Conservation (phyloP, 2,329 filamentous ascomycete genomes). For the Nannizziopsis arthrosporioides region DNA sequence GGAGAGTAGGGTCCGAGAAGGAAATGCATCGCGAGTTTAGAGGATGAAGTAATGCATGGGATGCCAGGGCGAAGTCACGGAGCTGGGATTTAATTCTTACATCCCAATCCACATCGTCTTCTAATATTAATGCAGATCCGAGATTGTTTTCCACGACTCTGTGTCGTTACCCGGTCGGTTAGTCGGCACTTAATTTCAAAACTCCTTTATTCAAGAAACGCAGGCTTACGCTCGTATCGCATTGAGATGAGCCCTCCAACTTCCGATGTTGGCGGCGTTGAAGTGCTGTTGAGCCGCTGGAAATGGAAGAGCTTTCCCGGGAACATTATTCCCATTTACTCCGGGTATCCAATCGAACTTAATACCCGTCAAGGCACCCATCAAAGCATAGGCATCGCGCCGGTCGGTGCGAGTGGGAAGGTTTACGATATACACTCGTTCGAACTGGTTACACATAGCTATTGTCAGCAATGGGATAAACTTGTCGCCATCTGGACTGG, state of each 20-base stretch:
- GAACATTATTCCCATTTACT: conserved; percentile 30
- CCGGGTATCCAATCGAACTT: conserved; percentile 37
- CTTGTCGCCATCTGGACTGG: conserved; percentile 37
- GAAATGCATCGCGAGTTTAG: neutral
- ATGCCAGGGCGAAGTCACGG: conserved; percentile 13
- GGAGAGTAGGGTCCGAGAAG: conserved; percentile 1
- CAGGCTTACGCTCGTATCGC: too few species aligned
- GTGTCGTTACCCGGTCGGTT: neutral
- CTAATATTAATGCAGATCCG: conserved; percentile 42
- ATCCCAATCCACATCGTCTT: conserved; percentile 51
- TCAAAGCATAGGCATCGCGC: conserved; percentile 39
- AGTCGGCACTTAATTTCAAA: too few species aligned
- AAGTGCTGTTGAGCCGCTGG: too few species aligned
- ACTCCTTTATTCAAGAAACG: too few species aligned
- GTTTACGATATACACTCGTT: too few species aligned
- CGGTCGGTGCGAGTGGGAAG: conserved; percentile 40
- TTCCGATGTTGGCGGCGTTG: too few species aligned
- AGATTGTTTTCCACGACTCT: conserved; percentile 37
- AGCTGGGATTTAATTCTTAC: conserved; percentile 41
- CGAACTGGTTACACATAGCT: too few species aligned
- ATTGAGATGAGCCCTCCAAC: too few species aligned
- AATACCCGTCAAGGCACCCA: conserved; percentile 34
- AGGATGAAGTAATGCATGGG: conserved; percentile 1
- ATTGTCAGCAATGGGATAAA: conserved; percentile 24
- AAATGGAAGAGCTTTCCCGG: neutral